Evolutionary conservation across 2,329 filamentous ascomycete genomes (phyloP).

Genomic region (Beauveria varroae): DNA sequence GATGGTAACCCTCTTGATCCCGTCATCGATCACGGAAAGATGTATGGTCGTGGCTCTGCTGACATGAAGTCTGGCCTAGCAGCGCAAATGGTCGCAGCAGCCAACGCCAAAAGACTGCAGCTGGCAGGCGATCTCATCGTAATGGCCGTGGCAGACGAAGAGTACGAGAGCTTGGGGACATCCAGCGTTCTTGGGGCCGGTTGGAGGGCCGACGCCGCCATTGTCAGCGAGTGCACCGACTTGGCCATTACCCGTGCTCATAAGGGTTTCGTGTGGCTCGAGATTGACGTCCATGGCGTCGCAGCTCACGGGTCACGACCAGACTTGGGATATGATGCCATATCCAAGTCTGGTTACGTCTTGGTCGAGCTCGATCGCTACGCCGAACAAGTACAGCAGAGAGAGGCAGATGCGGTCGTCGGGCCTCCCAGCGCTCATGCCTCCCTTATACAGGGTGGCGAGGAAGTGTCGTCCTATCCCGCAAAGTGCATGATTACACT

Average conservation of each 20-base stretch:
- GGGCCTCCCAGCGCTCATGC: constrained; percentile 38
- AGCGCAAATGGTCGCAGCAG: constrained; percentile 34
- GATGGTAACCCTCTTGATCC: constrained; percentile 38
- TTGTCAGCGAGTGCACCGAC: constrained; percentile 41
- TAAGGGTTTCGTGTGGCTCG: constrained; percentile 42
- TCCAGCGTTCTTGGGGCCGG: constrained; percentile 41
- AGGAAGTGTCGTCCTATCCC: constrained; percentile 45
- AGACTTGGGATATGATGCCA: constrained; percentile 41
- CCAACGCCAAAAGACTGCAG: constrained; percentile 28
- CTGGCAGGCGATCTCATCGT: constrained; percentile 44
- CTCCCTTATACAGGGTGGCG: constrained; percentile 40
- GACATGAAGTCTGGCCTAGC: constrained; percentile 48
- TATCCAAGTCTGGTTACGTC: constrained; percentile 39
- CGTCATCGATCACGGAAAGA: constrained; percentile 27
- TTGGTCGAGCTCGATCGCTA: constrained; percentile 37
- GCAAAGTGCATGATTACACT: constrained; percentile 38
- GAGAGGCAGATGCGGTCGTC: constrained; percentile 23
- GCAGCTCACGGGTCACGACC: constrained; percentile 37
- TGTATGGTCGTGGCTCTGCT: constrained; percentile 38
- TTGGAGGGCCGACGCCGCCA: constrained; percentile 44
- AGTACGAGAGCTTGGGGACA: constrained; percentile 42
- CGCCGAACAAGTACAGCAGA: constrained; percentile 23
- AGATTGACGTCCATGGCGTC: constrained; percentile 33
- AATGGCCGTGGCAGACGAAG: constrained; percentile 47
- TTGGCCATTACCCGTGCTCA: constrained; percentile 36